A percentile compares a stretch with the other conserved stretches of the same genome.
Evolutionary conservation across 176 grass and related monocot species (phyloP).

Genomic region (Oryza rufipogon): DNA sequence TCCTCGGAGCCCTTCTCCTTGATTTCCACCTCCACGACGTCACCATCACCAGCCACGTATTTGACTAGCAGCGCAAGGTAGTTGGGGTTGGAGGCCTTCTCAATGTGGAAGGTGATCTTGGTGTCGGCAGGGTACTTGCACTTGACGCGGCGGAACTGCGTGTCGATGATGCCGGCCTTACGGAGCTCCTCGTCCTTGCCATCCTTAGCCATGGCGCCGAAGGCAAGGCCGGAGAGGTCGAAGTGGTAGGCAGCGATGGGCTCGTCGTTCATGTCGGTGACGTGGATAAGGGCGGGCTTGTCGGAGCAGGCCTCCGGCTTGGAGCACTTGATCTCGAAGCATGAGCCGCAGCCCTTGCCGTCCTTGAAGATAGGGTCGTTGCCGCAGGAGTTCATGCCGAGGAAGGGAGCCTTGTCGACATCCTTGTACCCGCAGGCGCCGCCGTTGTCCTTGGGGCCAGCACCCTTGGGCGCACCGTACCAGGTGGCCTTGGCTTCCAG

Average conservation of each 20-base stretch:
- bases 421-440: conserved; percentile 31
- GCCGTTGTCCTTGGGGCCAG: conserved; percentile 51
- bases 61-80: conserved; percentile 54
- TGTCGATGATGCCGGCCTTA: conserved; percentile 44
- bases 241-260: conserved; percentile 54
- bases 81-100: conserved; percentile 59
- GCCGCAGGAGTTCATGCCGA: conserved; percentile 59
- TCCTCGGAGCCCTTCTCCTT: conserved; percentile 34
- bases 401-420: neutral
- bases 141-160: conserved; percentile 47
- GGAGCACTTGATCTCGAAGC: conserved; percentile 58
- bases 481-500: conserved; percentile 47
- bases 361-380: conserved; percentile 57
- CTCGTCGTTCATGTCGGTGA: conserved; percentile 54
- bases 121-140: conserved; percentile 54
- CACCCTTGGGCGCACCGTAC: conserved; percentile 51
- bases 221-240: conserved; percentile 49
- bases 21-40: conserved; percentile 48
- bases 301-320: conserved; percentile 50
- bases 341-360: conserved; percentile 56
- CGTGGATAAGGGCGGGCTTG: conserved; percentile 35
- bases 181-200: conserved; percentile 52
- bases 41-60: conserved; percentile 51
- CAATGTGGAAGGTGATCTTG: conserved; percentile 64
- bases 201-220: conserved; percentile 53